A percentile compares a stretch with the other conserved stretches of the same genome.
Conservation (phyloP, 2,329 filamentous ascomycete species). For the Exserohilum rostratum region DNA sequence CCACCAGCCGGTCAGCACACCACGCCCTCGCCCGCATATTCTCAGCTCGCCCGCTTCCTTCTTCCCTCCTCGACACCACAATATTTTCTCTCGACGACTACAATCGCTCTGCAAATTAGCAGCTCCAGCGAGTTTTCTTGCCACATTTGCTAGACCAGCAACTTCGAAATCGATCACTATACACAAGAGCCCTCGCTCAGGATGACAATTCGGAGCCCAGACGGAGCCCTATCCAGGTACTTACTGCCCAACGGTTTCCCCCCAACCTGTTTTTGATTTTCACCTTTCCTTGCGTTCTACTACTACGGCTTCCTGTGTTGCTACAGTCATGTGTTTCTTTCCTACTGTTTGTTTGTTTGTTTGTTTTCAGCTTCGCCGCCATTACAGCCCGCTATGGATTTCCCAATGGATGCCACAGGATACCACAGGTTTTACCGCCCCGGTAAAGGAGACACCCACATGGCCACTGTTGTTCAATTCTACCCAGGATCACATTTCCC, state of each 20-base stretch:
- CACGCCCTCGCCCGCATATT: slow-evolving; percentile 36
- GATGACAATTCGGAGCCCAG: slow-evolving; percentile 53
- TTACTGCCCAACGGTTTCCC: slow-evolving; percentile 50
- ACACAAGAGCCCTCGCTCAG: slow-evolving; percentile 49
- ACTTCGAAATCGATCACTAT: slow-evolving; percentile 20
- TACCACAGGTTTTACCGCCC: slow-evolving; percentile 19
- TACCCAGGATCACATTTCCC: slow-evolving; percentile 6
- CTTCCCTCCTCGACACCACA: slow-evolving; percentile 33
- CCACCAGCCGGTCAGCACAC: slow-evolving; percentile 42
- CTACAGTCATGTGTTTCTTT: slow-evolving; percentile 36
- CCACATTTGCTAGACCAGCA: slow-evolving; percentile 17
- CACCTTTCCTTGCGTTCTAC: slow-evolving; percentile 22
- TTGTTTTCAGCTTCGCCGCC: slow-evolving; percentile 39
- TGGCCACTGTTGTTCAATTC: slow-evolving; percentile 34
- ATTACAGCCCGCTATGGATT: slow-evolving; percentile 37
- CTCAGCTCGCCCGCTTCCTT: slow-evolving; percentile 34
- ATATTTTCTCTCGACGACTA: slow-evolving; percentile 18
- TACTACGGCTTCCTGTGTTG: slow-evolving; percentile 29
- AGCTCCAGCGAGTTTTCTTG: slow-evolving; percentile 16
- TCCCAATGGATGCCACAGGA: slow-evolving; percentile 33
- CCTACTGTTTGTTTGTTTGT: slow-evolving; percentile 24
- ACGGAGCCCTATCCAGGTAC: slow-evolving; percentile 51
- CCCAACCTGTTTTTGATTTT: slow-evolving; percentile 31
- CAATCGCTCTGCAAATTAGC: slow-evolving; percentile 23
- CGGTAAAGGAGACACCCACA: slow-evolving; percentile 23